Evolutionary conservation across 1,139 yeast species (phyloP), one percentile per base, ranked within the genome.

Genomic region (Suhomyces atakaporum): DNA sequence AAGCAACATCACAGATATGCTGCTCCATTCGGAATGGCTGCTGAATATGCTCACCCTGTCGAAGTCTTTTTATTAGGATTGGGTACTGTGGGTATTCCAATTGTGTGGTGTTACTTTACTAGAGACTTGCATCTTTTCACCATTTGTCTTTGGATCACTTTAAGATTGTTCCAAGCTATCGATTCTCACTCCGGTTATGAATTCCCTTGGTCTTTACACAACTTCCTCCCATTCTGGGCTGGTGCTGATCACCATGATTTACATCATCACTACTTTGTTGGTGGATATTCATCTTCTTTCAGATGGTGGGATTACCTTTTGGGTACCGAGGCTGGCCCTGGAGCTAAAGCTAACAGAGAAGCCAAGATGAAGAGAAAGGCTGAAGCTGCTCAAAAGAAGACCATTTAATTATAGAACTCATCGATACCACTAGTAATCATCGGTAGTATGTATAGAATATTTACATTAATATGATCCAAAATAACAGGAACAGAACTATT

Each of bases 201-300:
- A 40, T 69, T 70, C 56, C 76, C 76, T 10, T 68, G 72, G 73
- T 69, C 75, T 6, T 66, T 70, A 46, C 72, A 70, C 49, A 57
- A 67, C 45, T 49, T 69, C 49, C 40, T 70, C 35, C 75, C 75
- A 23, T 68, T 70, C 54, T 70, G 76, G 76, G 76, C 76, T 4
- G 76, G 76, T 28, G 75, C 75, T 12, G 75, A 69, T 35, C 76
- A 69, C 51, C 76, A 70, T 44, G 76, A 70, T 48, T 71, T 66
- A 46, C 76, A 70, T 45, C 75, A 69, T 46, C 75, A 67, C 48
- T 66, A 60, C 49, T 69, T 70, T 41, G 68, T 69, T 38, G 76
- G 76, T 16, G 64, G 69, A 37, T 70, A 70, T 49, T 62, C 74
- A 20, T 62, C 70, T 36, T 62, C 70, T 24, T 70, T 70, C 57